Percentiles rank a stretch among this genome's conserved stretches.
Conservation (phyloP, 768 basidiomycete species). For the Mycena epipterygia region DNA sequence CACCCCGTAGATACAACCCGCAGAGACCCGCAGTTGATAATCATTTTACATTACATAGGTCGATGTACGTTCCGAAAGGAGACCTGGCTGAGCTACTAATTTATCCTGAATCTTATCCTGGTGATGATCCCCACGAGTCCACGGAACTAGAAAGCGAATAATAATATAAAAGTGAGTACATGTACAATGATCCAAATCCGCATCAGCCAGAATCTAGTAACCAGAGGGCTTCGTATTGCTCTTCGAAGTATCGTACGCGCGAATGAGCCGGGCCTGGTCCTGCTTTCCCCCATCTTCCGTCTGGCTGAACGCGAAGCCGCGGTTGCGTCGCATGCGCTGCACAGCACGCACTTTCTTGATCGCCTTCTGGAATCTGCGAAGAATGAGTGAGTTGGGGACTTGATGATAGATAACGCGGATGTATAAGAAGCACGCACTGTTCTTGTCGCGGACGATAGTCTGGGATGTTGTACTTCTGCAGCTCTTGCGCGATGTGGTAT, state of each 20-base stretch:
- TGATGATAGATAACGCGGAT: conserved; percentile 23
- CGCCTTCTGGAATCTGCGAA: conserved; percentile 92
- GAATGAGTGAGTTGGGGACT: conserved; percentile 30
- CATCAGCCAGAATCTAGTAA: conserved; percentile 51
- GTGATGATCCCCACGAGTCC: background rate
- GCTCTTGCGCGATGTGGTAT: conserved; percentile 99
- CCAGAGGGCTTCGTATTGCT: conserved; percentile 80
- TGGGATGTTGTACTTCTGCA: conserved; percentile 99
- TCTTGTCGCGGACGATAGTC: conserved; percentile 98
- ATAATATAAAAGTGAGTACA: conserved; percentile 32
- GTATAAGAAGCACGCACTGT: conserved; percentile 70
- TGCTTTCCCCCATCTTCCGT: conserved; percentile 89
- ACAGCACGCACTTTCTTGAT: conserved; percentile 99
- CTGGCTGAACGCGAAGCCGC: conserved; percentile 98
- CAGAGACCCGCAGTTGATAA: no score
- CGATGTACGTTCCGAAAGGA: no score
- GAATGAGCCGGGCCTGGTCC: conserved; percentile 76
- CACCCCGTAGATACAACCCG: no score
- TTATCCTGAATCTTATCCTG: background rate
- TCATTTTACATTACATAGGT: no score
- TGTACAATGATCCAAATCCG: conserved; percentile 29
- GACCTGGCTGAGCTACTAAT: no score
- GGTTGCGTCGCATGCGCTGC: conserved; percentile 95
- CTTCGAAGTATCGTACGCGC: conserved; percentile 80
- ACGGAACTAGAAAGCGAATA: conserved; percentile 18